A percentile compares a stretch with the other conserved stretches of the same genome.
These are phyloP conservation scores for Starmerella sp. DNA, from an alignment of 805 yeast species.

Conservation along the genomic window DNA sequence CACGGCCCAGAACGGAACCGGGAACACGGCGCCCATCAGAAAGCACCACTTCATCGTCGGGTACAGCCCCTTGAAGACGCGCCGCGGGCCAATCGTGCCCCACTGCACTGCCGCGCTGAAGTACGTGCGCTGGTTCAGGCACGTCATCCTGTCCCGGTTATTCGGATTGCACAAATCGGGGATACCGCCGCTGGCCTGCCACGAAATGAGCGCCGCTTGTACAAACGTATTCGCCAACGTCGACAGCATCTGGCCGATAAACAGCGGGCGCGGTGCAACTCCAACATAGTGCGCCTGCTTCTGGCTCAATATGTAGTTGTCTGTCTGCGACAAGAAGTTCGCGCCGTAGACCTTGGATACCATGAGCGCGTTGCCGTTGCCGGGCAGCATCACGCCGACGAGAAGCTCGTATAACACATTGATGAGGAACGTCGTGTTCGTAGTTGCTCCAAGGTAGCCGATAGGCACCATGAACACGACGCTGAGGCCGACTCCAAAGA, in stretches of 20 bases:
- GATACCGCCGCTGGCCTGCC: conserved; percentile 29
- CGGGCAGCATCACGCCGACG: conserved; percentile 47
- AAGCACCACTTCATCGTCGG: conserved; percentile 55
- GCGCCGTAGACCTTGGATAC: conserved; percentile 43
- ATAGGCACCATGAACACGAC: conserved; percentile 42
- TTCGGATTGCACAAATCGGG: conserved; percentile 25
- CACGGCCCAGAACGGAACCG: conserved; percentile 15
- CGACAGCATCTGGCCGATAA: conserved; percentile 36
- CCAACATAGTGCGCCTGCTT: conserved; percentile 48
- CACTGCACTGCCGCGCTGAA: conserved; percentile 37
- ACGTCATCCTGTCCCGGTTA: conserved; percentile 28
- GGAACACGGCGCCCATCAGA: conserved; percentile 39
- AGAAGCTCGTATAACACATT: conserved; percentile 41
- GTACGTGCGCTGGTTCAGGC: conserved; percentile 33
- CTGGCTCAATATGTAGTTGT: conserved; percentile 43
- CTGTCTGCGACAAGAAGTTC: conserved; percentile 53
- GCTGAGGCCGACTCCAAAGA: conserved; percentile 42
- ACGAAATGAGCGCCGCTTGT: conserved; percentile 27
- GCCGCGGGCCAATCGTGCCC: conserved; percentile 41
- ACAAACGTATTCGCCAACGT: conserved; percentile 24
- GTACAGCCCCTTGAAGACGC: conserved; percentile 38
- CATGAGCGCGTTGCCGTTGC: conserved; percentile 44
- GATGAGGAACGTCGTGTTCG: conserved; percentile 39
- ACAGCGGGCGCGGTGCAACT: conserved; percentile 48
- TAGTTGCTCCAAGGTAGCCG: conserved; percentile 37